Evolutionary conservation across 495 filamentous ascomycete species (phyloP), one percentile per base, ranked within the genome.

Genomic region (Aspergillus sclerotiicarbonarius): DNA sequence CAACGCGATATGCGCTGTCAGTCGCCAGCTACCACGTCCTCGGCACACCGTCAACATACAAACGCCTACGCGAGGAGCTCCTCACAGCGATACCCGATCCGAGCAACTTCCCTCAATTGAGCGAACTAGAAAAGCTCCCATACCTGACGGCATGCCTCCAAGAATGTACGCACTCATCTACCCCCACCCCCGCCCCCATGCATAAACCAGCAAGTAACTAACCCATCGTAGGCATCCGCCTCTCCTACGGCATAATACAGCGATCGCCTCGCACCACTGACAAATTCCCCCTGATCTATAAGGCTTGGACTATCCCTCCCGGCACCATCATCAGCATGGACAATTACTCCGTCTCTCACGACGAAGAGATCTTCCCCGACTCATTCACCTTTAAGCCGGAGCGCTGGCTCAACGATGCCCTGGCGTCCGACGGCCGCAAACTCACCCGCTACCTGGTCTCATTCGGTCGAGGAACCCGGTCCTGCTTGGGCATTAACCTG

Each of bases 91-190:
- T 71, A 8, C 67, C 71, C 1, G 57, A 63, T 25, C 61, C 47
- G 6, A 20, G 39, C 31, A 54, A 48, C 15, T 53, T 57, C 1
- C 62, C 61, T 7, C 52, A 60, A 9, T 54, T 70, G 3, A 48
- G 39, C 18, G 54, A 65, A 15, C 65, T 76, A 2, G 68, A 77
- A 54, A 64, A 61, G 21, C 68, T 69, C 39, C 71, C 72, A 3
- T 75, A 75, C 47, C 65, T 82, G 3, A 59, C 65, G 13, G 79
- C 72, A 12, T 63, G 76, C 32, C 69, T 82, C 48, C 66, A 77
- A 13, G 78, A 82, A 51, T 66, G 66, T 18, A 54, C 18, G 51
- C 44, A 31, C 16, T n/a, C n/a, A n/a, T n/a, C n/a, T 15, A 8
- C 1, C 19, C 8, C 31, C 18, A 30, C 10, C 10, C 43, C 8